A percentile compares a stretch with the other conserved stretches of the same genome.
phyloP scores from a whole-genome alignment of 2,329 filamentous ascomycete species.

The Fusarium zealandicum region DNA sequence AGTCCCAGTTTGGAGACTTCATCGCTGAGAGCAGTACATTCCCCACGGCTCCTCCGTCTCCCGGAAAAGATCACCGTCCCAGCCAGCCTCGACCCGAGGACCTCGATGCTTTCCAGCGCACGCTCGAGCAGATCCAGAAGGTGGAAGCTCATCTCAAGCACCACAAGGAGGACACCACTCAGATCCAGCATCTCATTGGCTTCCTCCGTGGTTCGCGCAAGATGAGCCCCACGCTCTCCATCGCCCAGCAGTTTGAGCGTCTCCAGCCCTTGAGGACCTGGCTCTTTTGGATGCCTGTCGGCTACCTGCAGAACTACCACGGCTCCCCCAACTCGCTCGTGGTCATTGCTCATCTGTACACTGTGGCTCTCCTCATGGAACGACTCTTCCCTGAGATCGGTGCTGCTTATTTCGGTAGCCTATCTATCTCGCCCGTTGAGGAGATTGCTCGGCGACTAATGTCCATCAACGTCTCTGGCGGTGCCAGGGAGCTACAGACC shows the following conservation, averaged over 20 bases:
- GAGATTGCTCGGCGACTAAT: conserved; percentile 81
- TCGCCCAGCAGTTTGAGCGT: conserved; percentile 87
- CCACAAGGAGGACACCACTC: conserved; percentile 72
- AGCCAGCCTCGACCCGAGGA: conserved; percentile 74
- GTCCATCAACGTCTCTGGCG: conserved; percentile 68
- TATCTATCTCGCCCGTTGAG: conserved; percentile 82
- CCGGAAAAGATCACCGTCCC: conserved; percentile 66
- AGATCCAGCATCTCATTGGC: conserved; percentile 72
- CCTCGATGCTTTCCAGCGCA: conserved; percentile 70
- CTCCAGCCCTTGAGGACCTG: conserved; percentile 88
- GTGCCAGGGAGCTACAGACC: conserved; percentile 64
- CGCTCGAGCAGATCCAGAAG: conserved; percentile 70
- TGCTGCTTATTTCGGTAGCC: conserved; percentile 83
- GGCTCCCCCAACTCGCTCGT: conserved; percentile 80
- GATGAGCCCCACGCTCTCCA: conserved; percentile 71
- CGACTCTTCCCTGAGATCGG: conserved; percentile 92
- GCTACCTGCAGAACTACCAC: conserved; percentile 78
- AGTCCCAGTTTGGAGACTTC: conserved; percentile 85
- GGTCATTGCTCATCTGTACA: conserved; percentile 91
- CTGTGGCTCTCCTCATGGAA: conserved; percentile 84
- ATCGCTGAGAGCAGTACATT: conserved; percentile 81
- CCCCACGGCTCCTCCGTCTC: conserved; percentile 70
- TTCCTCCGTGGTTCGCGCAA: conserved; percentile 77
- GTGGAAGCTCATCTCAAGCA: conserved; percentile 74
- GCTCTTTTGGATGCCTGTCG: conserved; percentile 95